These are phyloP conservation scores for Kodamaea suecica DNA, from an alignment of 1,139 yeast genomes.

Conservation along the genomic window DNA sequence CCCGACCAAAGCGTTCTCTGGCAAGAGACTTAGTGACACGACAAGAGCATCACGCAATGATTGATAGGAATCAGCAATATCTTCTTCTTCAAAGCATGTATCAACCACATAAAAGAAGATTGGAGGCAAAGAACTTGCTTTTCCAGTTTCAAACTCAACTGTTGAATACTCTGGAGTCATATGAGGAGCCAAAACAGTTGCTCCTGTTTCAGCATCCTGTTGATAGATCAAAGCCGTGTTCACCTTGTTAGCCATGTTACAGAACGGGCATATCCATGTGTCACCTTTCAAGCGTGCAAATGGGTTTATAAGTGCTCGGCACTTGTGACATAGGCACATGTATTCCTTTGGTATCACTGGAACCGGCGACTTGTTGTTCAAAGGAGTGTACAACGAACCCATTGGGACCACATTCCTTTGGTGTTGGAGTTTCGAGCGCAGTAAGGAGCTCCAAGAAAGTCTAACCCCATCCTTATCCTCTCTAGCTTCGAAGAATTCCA, in stretches of 20 bases:
- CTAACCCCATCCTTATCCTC: conserved; percentile 91
- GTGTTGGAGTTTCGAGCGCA: conserved; percentile 58
- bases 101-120: conserved; percentile 67
- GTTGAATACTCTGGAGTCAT: conserved; percentile 46
- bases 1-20: conserved; percentile 58
- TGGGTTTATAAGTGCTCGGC: conserved; percentile 62
- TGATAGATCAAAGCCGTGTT: conserved; percentile 5
- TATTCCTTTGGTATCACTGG: conserved; percentile 30
- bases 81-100: conserved; percentile 53
- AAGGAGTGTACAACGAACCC: conserved; percentile 65
- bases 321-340: conserved; percentile 49
- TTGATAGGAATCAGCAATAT: conserved; percentile 34
- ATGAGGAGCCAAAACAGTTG: conserved; percentile 29
- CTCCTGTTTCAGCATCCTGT: conserved; percentile 10
- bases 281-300: conserved; percentile 40
- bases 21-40: conserved; percentile 54
- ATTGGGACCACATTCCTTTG: conserved; percentile 59
- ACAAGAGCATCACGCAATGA: conserved; percentile 56
- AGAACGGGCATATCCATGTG: conserved; percentile 64
- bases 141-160: conserved; percentile 58
- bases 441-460: conserved; percentile 84
- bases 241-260: conserved; percentile 53
- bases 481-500: conserved; percentile 69
- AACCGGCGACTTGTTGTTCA: conserved; percentile 49
- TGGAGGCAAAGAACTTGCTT: conserved; percentile 41